phyloP scores from a whole-genome alignment of 2,329 filamentous ascomycete genomes.

The Colletotrichum navitas region DNA sequence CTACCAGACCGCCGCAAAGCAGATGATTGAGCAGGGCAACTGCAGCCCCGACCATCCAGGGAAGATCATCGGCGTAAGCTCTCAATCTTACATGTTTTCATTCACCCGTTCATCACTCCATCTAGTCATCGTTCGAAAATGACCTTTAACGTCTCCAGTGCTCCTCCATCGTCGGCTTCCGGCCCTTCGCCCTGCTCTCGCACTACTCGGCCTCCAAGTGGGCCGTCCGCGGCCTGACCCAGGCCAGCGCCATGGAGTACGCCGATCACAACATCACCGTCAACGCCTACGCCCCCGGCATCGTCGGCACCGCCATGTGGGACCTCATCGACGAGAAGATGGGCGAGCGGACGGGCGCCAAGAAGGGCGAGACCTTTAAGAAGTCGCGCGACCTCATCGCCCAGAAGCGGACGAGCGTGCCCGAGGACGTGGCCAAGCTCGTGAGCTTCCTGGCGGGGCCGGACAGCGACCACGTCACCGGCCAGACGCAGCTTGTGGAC shows the following conservation, averaged over 20 bases:
- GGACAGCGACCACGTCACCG: constrained; percentile 75
- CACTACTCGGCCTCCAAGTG: constrained; percentile 76
- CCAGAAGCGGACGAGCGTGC: constrained; percentile 68
- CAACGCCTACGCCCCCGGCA: constrained; percentile 76
- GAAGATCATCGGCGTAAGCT: constrained; percentile 59
- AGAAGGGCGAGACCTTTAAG: constrained; percentile 61
- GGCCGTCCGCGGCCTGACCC: constrained; percentile 75
- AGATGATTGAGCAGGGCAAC: constrained; percentile 68
- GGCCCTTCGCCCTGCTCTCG: constrained; percentile 68
- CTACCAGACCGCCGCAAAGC: constrained; percentile 71
- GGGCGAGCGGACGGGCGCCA: constrained; percentile 58
- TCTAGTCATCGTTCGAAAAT: no score
- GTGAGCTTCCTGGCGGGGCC: constrained; percentile 72
- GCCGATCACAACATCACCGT: constrained; percentile 74
- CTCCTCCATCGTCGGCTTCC: constrained; percentile 70
- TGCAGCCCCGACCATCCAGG: constrained; percentile 54
- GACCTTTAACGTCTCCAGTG: neutral
- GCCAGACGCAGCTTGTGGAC: constrained; percentile 74
- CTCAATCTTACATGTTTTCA: neutral
- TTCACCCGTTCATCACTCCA: no score
- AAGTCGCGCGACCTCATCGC: constrained; percentile 67
- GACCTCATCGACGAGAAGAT: constrained; percentile 72
- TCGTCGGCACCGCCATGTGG: constrained; percentile 78
- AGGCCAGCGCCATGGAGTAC: constrained; percentile 73
- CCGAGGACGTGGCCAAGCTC: constrained; percentile 72